Conservation (phyloP, 2,329 filamentous ascomycete genomes). For the Dactylonectria estremocensis region DNA sequence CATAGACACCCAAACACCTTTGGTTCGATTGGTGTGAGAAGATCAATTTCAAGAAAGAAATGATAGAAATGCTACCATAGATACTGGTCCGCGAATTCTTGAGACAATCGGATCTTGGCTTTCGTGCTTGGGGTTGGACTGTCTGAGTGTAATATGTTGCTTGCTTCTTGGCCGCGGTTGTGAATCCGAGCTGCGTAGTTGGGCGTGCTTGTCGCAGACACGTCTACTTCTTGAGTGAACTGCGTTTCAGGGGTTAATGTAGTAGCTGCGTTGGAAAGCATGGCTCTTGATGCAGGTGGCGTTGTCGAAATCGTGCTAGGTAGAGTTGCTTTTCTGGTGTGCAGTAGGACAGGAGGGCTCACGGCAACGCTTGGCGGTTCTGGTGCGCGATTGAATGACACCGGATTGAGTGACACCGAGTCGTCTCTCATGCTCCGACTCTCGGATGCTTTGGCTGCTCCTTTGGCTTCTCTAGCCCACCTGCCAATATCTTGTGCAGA, state of each 20-base stretch:
- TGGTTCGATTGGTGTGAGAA: background rate
- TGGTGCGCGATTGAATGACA: too few relatives aligned
- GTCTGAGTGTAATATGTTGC: background rate
- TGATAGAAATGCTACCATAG: background rate
- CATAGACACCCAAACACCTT: background rate
- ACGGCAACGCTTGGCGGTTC: background rate
- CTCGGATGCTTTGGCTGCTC: background rate
- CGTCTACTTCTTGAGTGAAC: background rate
- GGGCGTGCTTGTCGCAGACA: background rate
- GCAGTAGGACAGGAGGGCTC: too few relatives aligned
- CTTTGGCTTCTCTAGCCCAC: conserved; percentile 13
- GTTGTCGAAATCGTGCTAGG: background rate
- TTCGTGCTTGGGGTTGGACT: background rate
- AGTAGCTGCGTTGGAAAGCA: background rate
- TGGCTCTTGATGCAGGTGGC: background rate
- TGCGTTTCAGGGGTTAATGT: background rate
- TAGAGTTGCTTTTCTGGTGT: background rate
- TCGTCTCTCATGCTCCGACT: background rate
- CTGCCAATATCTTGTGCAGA: conserved; percentile 4
- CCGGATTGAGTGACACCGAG: too few relatives aligned
- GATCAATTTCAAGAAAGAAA: background rate
- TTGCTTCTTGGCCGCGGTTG: background rate
- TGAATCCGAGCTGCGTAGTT: background rate
- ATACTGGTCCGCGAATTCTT: conserved; percentile 6
- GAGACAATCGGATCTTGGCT: background rate